Percentiles rank a stretch among this genome's conserved stretches.
Evolutionary conservation across 2,329 filamentous ascomycete genomes (phyloP).

Genomic region (Sodiomyces alkalinus): DNA sequence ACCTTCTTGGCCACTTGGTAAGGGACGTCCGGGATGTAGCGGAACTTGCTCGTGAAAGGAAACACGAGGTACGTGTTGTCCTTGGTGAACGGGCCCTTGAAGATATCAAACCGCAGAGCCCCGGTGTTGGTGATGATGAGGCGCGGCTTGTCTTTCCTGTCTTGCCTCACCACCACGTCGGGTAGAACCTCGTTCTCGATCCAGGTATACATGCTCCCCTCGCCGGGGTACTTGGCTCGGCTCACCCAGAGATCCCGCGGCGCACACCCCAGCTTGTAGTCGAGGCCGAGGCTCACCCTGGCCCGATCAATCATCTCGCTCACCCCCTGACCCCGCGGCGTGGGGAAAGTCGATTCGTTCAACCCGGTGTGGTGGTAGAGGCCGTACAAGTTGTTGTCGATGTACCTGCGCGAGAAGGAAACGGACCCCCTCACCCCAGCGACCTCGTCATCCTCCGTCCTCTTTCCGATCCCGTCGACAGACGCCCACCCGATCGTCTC

Average conservation of each 20-base stretch:
- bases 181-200: constrained; percentile 64
- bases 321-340: constrained; percentile 57
- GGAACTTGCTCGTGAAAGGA: constrained; percentile 71
- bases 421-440: constrained; percentile 21
- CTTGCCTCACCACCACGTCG: constrained; percentile 40
- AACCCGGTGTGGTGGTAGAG: constrained; percentile 67
- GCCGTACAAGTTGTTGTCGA: constrained; percentile 85
- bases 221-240: constrained; percentile 55
- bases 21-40: constrained; percentile 66
- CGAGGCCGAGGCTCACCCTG: constrained; percentile 55
- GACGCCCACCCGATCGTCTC: constrained; percentile 94
- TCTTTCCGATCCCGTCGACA: constrained; percentile 45
- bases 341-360: constrained; percentile 59
- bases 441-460: constrained; percentile 12
- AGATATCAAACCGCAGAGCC: constrained; percentile 87
- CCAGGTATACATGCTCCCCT: constrained; percentile 69
- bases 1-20: constrained; percentile 61
- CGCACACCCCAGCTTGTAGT: constrained; percentile 67
- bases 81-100: constrained; percentile 77
- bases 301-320: constrained; percentile 54
- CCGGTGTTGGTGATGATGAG: constrained; percentile 79
- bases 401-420: constrained; percentile 65
- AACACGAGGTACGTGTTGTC: constrained; percentile 79
- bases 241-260: constrained; percentile 71
- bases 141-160: constrained; percentile 44